Evolutionary conservation across 78 protist genomes (phyloP), one percentile per base, ranked within the genome.

Genomic region (Speleostelium caveatum): DNA sequence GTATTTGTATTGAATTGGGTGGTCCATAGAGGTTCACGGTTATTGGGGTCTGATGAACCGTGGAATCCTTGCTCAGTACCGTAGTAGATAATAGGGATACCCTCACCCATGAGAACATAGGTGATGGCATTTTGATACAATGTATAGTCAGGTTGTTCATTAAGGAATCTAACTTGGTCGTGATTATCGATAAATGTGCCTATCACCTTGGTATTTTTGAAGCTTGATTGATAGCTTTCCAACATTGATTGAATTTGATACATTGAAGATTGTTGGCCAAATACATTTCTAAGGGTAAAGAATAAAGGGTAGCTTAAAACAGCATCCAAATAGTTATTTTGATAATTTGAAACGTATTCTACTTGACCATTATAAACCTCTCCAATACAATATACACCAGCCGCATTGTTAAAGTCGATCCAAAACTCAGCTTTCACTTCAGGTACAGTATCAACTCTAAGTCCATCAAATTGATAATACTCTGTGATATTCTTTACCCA

Each of bases 1-100:
- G 96, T 24, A 0, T 38, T 14, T 4, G 78, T 39, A 39, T 92
- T 30, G 85, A 76, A 94, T 49, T 28, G 35, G 0, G 96, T 56
- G n/a, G 87, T 49, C 98, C 98, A 97, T 42, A 96, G 61, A 22
- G 94, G 75, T 75, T 97, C 96, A 24, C 99, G 92, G 55, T 87
- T 89, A 61, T 62, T 36, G 35, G 98, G 98, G 63, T 97, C 98
- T 3, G 77, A 4, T 1, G 87, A 75, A 58, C 99, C 99, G 26
- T 51, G 21, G 79, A 94, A 96, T 26, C 67, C 86, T 45, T 90
- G 97, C 67, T 97, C 99, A 14, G 95, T 91, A 17, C 99, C 99
- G 75, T 97, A 97, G 93, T 97, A 97, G 61, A 95, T 59, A 62
- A 95, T 80, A 5, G 99, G 99, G 14, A 96, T 89, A 51, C 95